Base-by-base conservation (phyloP, 1,284 basidiomycete species). In the Vanrija sp. region DNA sequence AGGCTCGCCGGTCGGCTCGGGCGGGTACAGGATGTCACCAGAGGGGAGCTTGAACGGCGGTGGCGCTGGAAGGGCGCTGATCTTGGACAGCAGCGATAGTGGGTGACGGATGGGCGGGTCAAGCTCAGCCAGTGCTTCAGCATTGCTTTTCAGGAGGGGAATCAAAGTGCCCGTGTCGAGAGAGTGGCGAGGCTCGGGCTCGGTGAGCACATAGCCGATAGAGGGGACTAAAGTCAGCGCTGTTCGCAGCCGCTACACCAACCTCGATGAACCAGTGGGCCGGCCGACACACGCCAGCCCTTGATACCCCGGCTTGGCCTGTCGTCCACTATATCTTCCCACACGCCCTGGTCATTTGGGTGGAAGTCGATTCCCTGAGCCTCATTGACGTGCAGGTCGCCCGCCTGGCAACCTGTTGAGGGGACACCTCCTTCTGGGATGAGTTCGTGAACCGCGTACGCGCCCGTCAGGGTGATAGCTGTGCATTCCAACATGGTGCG, bases 181-280 rank as follows among this genome's bases (percentile, higher is more conserved):
- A 0, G 77, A 72, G 19, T 72, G 62, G 3, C 77, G 69, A 0
- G 75, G 74, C 16, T 73, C 73, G 7, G 80, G 73, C 69, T 93
- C 91, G 52, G 82, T 80, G 57, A 95, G 82, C 38, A 91, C 78
- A 69, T 88, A 95, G 15, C 91, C 92, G 44, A 94, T 75, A 62
- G 88, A 90, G 2, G 87, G 85, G 60, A 89, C 91, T 92, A 64
- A 82, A 47, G 57, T 56, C 29, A 54, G 49, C 42, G 26, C 21
- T 38, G n/a, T 23, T 28, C 4, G n/a, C 14, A 19, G 6, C 9
- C 6, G 21, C 18, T 46, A 54, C 18, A 67, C 79, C 54, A 54
- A 90, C 91, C 86, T 78, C 91, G 82, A 75, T 95, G 92, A 29
- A 79, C 68, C 55, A 95, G 87, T 1, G 88, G 87, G 0, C 88